These are phyloP conservation scores for Camellia granthamiana DNA, from an alignment of 148 eudicot species.

Conservation along the genomic window DNA sequence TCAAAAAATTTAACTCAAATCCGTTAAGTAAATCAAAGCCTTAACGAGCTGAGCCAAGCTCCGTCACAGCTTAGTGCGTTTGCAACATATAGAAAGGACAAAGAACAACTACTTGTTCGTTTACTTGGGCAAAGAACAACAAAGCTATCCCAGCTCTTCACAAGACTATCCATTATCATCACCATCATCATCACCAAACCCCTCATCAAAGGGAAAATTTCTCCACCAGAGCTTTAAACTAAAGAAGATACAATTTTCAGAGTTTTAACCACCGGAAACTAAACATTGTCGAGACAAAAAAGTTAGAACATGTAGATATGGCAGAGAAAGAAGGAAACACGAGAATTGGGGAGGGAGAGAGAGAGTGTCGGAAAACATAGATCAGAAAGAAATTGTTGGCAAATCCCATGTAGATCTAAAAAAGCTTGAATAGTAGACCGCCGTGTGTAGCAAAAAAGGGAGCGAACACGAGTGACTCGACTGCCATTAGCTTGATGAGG, in stretches of 20 bases:
- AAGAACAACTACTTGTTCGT: not conserved
- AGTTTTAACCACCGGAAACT: not conserved
- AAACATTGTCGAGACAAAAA: not conserved
- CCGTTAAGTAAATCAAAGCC: no score
- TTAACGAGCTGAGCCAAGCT: no score
- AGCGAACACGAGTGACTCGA: slow-evolving; percentile 89
- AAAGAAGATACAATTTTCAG: not conserved
- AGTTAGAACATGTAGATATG: not conserved
- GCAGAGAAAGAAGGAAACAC: not conserved
- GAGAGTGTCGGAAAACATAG: not conserved
- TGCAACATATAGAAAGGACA: not conserved
- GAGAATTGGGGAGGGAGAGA: not conserved
- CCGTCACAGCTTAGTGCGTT: not conserved
- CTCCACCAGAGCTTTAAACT: not conserved
- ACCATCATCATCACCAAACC: slow-evolving; percentile 5
- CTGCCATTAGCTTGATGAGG: slow-evolving; percentile 95
- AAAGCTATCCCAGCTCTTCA: slow-evolving; percentile 2
- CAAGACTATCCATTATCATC: slow-evolving; percentile 4
- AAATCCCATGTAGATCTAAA: slow-evolving; percentile 26
- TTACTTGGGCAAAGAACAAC: not conserved
- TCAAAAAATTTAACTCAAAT: no score
- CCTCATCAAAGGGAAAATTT: not conserved
- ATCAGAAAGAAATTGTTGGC: slow-evolving; percentile 3
- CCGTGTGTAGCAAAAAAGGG: slow-evolving; percentile 96
- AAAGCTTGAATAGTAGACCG: slow-evolving; percentile 80